These are phyloP conservation scores for Bryoglossum gracile DNA, from an alignment of 495 filamentous ascomycete genomes.

Conservation along the genomic window DNA sequence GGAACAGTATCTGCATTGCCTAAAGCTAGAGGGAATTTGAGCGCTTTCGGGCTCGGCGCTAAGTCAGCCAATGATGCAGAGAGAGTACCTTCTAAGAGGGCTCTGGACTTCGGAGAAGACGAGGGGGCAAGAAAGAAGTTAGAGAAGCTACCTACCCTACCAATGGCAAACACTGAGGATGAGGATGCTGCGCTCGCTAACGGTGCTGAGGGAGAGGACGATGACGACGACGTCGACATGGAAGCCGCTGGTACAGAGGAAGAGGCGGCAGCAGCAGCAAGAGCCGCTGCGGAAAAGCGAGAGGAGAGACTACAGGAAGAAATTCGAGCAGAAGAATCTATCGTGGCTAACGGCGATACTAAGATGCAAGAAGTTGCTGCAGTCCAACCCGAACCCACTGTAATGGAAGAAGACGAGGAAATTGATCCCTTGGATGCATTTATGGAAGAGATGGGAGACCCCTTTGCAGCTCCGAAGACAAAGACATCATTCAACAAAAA, in stretches of 20 bases:
- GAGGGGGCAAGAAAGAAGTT: constrained; percentile 78
- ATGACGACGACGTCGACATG: constrained; percentile 68
- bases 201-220: constrained; percentile 55
- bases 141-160: constrained; percentile 74
- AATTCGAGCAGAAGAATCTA: constrained; percentile 25
- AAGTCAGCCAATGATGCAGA: constrained; percentile 54
- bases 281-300: constrained; percentile 68
- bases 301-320: constrained; percentile 60
- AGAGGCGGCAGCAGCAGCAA: constrained; percentile 74
- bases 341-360: constrained; percentile 35
- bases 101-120: constrained; percentile 81
- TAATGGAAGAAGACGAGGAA: constrained; percentile 56
- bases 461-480: constrained; percentile 32
- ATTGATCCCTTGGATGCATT: constrained; percentile 92
- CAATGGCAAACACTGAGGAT: constrained; percentile 53
- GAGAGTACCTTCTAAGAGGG: constrained; percentile 59
- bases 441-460: constrained; percentile 73
- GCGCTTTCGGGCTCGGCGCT: constrained; percentile 74
- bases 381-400: constrained; percentile 13
- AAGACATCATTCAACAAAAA: constrained; percentile 19
- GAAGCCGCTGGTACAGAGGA: constrained; percentile 78
- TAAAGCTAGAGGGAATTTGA: constrained; percentile 65
- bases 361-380: constrained; percentile 33
- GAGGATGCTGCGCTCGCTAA: constrained; percentile 51
- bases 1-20: constrained; percentile 41